Evolutionary conservation across 2,329 filamentous ascomycete genomes (phyloP), one percentile per base, ranked within the genome.

Genomic region (Nemania abortiva): DNA sequence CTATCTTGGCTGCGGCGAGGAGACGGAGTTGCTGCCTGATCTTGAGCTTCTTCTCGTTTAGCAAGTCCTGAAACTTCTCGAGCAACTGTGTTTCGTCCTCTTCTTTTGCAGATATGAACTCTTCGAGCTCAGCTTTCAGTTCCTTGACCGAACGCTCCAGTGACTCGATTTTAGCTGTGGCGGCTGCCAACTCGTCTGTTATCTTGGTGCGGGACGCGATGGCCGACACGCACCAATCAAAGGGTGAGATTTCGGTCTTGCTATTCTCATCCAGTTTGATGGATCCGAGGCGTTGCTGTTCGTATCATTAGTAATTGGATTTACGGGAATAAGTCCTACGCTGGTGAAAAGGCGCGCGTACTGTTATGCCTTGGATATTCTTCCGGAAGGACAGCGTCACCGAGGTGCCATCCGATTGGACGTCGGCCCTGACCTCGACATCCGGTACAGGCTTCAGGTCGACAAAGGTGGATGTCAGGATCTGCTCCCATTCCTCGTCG

Each of bases 31-130:
- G 91, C 74, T 94, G 88, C 52, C 92, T 83, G 58, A 95, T 94
- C 80, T 92, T 94, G 61, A 90, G 83, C 79, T 95, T 95, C 82
- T 95, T 95, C 78, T 91, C 88, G 74, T 95, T 95, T 1, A 95
- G 82, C 1, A 95, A 82, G 64, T 88, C 84, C 63, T 88, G 86
- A 74, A 93, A 93, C 77, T 93, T 93, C 69, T 88, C 86, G 1
- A 95, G 80, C 65, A 95, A 81, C 20, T 86, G 85, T 0, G 85
- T 84, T 79, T 95, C 92, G 70, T 93, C 87, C 20, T 88, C 86
- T 55, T 87, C 84, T 77, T 94, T 94, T 15, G 88, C 84, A 63
- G 84, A 83, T 55, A 90, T 84, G 18, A 95, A 85, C 73, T 92
- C 90, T 3, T 91, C 86, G 0, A 94, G 81, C 75, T 92, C 90